Conservation (phyloP, 2,329 filamentous ascomycete species). For the Dactylellina sp. region DNA sequence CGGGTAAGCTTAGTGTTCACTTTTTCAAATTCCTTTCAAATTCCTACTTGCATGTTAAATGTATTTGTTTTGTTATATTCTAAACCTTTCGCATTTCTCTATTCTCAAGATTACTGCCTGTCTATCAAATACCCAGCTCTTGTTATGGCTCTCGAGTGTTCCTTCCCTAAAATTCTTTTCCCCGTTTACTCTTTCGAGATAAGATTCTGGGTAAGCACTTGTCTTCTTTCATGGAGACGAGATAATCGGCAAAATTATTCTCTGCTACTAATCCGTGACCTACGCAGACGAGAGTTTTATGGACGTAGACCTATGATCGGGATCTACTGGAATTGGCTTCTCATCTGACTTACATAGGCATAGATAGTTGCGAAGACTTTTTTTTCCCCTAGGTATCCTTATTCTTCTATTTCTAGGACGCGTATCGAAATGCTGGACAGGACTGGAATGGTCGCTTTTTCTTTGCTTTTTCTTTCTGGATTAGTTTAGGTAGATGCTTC, state of each 20-base stretch:
- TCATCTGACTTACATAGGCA: slow-evolving; percentile 2
- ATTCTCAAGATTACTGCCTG: neutral
- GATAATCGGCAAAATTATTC: slow-evolving; percentile 17
- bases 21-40: slow-evolving; percentile 8
- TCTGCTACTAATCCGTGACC: neutral
- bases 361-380: neutral
- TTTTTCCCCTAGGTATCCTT: slow-evolving; percentile 16
- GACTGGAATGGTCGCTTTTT: slow-evolving; percentile 12
- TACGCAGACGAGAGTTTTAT: slow-evolving; percentile 31
- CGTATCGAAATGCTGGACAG: slow-evolving; percentile 28
- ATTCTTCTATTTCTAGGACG: slow-evolving; percentile 32
- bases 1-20: slow-evolving; percentile 47
- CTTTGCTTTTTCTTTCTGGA: slow-evolving; percentile 7
- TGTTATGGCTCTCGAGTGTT: neutral
- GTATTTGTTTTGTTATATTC: neutral
- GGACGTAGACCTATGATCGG: slow-evolving; percentile 32
- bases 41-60: slow-evolving; percentile 1
- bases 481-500: slow-evolving; percentile 27
- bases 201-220: slow-evolving; percentile 37
- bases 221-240: slow-evolving; percentile 18
- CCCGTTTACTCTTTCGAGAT: slow-evolving; percentile 9
- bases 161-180: neutral
- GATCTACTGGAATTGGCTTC: slow-evolving; percentile 43
- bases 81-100: neutral
- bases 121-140: neutral